Evolutionary conservation across 2,329 filamentous ascomycete genomes (phyloP).

Genomic region (Aureobasidium uvarum): DNA sequence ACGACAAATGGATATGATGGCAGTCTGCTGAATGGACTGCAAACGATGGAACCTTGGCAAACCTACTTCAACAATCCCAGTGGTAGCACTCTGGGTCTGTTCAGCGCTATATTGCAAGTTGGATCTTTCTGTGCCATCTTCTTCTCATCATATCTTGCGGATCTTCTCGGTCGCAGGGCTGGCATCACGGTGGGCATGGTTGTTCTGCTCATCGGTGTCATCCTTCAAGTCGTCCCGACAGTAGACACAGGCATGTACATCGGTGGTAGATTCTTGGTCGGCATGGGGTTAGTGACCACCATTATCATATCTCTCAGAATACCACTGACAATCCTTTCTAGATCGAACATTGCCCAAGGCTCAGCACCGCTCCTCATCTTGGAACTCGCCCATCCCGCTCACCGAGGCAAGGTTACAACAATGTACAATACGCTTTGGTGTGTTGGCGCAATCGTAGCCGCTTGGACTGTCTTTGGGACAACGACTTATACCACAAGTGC

Average conservation of each 20-base stretch:
- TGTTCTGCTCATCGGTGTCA: slow-evolving; percentile 47
- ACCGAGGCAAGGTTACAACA: slow-evolving; percentile 18
- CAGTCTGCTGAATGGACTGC: slow-evolving; percentile 13
- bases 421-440: slow-evolving; percentile 21
- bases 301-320: neutral
- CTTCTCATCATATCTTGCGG: slow-evolving; percentile 36
- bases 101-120: slow-evolving; percentile 8
- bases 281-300: neutral
- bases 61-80: slow-evolving; percentile 3
- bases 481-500: neutral
- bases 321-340: neutral
- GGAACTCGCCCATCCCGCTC: slow-evolving; percentile 14
- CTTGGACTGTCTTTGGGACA: slow-evolving; percentile 26
- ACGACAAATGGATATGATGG: slow-evolving; percentile 22
- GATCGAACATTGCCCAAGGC: neutral
- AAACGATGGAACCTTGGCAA: neutral
- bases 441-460: neutral
- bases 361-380: neutral
- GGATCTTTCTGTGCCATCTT: slow-evolving; percentile 17
- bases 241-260: slow-evolving; percentile 19
- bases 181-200: slow-evolving; percentile 50
- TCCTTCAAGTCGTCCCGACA: slow-evolving; percentile 9
- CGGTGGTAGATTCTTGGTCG: slow-evolving; percentile 11
- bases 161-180: slow-evolving; percentile 48
- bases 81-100: slow-evolving; percentile 8